Conservation (phyloP, 2,329 filamentous ascomycete genomes). For the Monilinia fructigena region DNA sequence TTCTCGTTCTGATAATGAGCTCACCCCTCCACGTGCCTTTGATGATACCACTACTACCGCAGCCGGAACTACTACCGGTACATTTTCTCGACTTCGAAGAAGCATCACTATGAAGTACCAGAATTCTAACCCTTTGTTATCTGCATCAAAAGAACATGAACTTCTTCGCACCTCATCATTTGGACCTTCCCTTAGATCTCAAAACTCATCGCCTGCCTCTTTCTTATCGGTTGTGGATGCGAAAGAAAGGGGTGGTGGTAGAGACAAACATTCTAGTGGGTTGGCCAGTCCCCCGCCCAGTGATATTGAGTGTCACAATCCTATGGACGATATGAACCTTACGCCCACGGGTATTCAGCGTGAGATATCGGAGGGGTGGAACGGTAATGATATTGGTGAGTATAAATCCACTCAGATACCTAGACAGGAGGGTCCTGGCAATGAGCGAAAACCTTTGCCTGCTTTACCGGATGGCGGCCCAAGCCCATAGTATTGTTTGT, state of each 20-base stretch:
- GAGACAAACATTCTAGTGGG: neutral
- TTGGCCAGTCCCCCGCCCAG: constrained; percentile 13
- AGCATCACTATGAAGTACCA: constrained; percentile 20
- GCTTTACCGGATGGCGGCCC: constrained; percentile 3
- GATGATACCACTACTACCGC: neutral
- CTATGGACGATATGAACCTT: constrained; percentile 15
- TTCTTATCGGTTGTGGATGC: constrained; percentile 8
- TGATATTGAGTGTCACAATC: constrained; percentile 7
- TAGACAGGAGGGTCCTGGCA: neutral
- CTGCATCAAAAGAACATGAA: constrained; percentile 14
- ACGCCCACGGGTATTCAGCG: neutral
- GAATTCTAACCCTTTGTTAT: constrained; percentile 2
- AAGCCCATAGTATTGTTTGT: neutral
- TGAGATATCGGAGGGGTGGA: neutral
- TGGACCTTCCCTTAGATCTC: constrained; percentile 13
- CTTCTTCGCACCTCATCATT: constrained; percentile 19
- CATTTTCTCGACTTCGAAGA: constrained; percentile 21
- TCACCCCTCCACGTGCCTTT: constrained; percentile 24
- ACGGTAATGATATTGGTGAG: neutral
- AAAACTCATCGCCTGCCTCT: constrained; percentile 13
- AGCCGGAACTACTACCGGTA: constrained; percentile 7
- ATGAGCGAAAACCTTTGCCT: constrained; percentile 10
- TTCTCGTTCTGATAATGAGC: constrained; percentile 24
- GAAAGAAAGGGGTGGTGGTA: constrained; percentile 7
- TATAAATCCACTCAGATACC: neutral